Percentiles rank a stretch among this genome's conserved stretches.
phyloP scores from a whole-genome alignment of 352 stramenopile species.

The Stephanocyclus meneghinianus region DNA sequence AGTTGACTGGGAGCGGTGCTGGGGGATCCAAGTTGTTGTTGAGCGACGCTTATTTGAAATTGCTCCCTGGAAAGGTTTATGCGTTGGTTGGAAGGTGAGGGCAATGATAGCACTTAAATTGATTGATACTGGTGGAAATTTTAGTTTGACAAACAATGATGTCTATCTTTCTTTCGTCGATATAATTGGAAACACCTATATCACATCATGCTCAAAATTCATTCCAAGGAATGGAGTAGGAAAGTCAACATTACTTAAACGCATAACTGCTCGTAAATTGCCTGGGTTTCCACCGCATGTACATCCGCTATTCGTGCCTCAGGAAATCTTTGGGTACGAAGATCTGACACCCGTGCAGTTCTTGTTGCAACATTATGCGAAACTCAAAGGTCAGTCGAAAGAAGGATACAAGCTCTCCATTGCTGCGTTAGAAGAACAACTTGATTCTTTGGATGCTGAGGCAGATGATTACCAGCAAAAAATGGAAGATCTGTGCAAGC shows the following conservation, averaged over 20 bases:
- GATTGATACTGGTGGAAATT: neutral
- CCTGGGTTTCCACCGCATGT: slow-evolving; percentile 70
- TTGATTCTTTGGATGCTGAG: slow-evolving; percentile 50
- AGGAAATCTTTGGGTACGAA: slow-evolving; percentile 60
- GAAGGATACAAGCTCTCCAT: slow-evolving; percentile 27
- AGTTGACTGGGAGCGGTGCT: slow-evolving; percentile 24
- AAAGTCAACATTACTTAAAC: slow-evolving; percentile 68
- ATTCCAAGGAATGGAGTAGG: slow-evolving; percentile 37
- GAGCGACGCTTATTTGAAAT: slow-evolving; percentile 65
- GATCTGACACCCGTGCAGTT: slow-evolving; percentile 44
- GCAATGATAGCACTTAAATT: slow-evolving; percentile 26
- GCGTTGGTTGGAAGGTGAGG: slow-evolving; percentile 47
- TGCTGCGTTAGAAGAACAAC: slow-evolving; percentile 46
- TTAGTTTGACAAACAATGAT: neutral
- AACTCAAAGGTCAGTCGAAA: slow-evolving; percentile 14
- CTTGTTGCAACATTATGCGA: slow-evolving; percentile 28
- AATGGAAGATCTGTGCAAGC: slow-evolving; percentile 65
- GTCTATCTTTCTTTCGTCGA: neutral
- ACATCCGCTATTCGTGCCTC: slow-evolving; percentile 67
- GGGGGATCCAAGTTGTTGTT: slow-evolving; percentile 55
- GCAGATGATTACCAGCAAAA: slow-evolving; percentile 37
- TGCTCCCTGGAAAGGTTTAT: slow-evolving; percentile 64
- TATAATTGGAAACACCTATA: too few relatives aligned
- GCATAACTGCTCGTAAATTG: slow-evolving; percentile 67
- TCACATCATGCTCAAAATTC: neutral